These are phyloP conservation scores for Cymbidium sinense DNA, from an alignment of 106 monocot genomes.

Conservation along the genomic window DNA sequence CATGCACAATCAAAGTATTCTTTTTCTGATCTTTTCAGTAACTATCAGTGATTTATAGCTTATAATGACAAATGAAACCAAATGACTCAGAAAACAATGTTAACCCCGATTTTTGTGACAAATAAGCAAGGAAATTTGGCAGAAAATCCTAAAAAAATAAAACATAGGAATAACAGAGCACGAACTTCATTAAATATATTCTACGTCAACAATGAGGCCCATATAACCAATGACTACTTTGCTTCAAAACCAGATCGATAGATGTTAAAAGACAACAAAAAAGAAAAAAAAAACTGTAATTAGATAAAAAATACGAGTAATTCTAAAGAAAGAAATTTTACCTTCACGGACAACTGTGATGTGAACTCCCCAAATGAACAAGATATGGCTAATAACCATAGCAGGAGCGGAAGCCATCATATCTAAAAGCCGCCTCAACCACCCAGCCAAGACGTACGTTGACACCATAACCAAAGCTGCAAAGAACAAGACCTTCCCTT, in stretches of 20 bases:
- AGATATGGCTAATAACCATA: constrained; percentile 43
- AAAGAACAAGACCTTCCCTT: neutral
- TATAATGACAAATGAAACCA: neutral
- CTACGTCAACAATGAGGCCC: too few species aligned
- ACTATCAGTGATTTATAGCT: neutral
- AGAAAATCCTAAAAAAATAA: too few species aligned
- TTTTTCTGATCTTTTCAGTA: neutral
- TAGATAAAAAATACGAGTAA: neutral
- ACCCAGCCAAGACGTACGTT: constrained; percentile 25
- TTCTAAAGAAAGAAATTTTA: neutral
- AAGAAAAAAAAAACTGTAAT: neutral
- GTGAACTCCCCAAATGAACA: constrained; percentile 53
- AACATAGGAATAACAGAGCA: too few species aligned
- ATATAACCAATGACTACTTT: too few species aligned
- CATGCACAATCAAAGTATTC: neutral
- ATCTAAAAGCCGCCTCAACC: constrained; percentile 29
- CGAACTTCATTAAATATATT: too few species aligned
- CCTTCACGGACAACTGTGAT: constrained; percentile 35
- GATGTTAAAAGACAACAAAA: neutral
- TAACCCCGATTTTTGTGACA: too few species aligned
- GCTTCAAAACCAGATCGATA: neutral
- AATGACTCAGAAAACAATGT: too few species aligned
- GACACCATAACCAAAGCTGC: constrained; percentile 30
- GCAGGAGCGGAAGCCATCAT: constrained; percentile 44
- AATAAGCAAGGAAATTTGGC: too few species aligned